Evolutionary conservation across 352 stramenopile genomes (phyloP).

Genomic region (Phytophthora uliginosa): DNA sequence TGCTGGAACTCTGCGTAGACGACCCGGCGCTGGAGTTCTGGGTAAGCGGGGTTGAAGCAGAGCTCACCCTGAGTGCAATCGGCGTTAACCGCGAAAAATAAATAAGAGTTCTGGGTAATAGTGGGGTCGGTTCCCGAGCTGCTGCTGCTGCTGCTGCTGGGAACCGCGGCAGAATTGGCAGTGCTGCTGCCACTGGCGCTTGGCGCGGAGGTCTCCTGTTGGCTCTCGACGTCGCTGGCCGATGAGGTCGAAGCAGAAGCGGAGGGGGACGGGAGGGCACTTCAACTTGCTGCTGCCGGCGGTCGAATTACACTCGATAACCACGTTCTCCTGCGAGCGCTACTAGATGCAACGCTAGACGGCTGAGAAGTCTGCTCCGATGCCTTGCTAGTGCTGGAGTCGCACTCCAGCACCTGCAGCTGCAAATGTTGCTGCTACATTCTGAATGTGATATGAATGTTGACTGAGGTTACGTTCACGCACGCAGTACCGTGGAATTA

Average conservation of each 20-base stretch:
- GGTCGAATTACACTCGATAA: not conserved
- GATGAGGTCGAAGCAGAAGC: slow-evolving; percentile 6
- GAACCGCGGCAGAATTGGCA: not conserved
- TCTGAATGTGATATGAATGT: too few species aligned
- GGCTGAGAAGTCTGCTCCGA: not conserved
- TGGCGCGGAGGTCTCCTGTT: not conserved
- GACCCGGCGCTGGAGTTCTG: slow-evolving; percentile 11
- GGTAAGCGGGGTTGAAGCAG: too few species aligned
- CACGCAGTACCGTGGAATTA: too few species aligned
- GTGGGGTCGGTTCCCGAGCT: not conserved
- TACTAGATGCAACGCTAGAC: slow-evolving; percentile 18
- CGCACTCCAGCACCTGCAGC: slow-evolving; percentile 3
- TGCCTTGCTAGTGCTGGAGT: slow-evolving; percentile 12
- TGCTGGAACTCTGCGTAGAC: slow-evolving; percentile 3
- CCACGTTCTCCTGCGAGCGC: not conserved
- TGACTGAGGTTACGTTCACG: too few species aligned
- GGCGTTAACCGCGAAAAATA: too few species aligned
- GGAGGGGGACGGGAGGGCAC: not conserved
- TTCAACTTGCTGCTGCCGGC: slow-evolving; percentile 12
- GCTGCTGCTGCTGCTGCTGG: not conserved
- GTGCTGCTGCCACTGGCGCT: slow-evolving; percentile 4
- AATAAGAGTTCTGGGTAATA: too few species aligned
- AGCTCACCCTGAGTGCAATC: too few species aligned
- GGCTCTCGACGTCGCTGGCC: slow-evolving; percentile 2
- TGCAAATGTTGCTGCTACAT: too few species aligned